A percentile compares a stretch with the other conserved stretches of the same genome.
Conservation (phyloP, 139 green algal genomes). For the Volvox africanus region DNA sequence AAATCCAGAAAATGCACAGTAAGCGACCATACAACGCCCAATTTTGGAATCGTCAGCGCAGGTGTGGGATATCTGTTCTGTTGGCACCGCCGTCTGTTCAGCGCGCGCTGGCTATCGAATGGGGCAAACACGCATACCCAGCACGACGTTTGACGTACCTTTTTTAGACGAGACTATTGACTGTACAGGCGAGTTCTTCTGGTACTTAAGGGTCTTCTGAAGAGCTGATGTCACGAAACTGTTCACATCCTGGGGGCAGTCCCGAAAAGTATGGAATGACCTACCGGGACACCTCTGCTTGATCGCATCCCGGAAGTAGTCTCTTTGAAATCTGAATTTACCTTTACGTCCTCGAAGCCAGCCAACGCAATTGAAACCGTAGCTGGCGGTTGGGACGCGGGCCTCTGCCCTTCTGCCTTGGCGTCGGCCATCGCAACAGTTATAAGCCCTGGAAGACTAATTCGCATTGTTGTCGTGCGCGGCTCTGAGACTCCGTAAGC, state of each 20-base stretch:
- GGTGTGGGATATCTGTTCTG: no score
- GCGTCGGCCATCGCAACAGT: not conserved
- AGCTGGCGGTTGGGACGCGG: no score
- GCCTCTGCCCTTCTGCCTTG: not conserved
- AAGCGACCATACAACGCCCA: no score
- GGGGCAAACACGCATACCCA: no score
- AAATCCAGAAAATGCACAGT: no score
- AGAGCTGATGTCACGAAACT: not conserved
- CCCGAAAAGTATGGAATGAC: no score
- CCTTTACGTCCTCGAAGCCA: constrained; percentile 23
- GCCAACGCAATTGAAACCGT: not conserved
- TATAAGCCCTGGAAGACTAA: not conserved
- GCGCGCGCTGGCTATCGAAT: no score
- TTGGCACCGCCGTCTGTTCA: no score
- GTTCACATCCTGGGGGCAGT: not conserved
- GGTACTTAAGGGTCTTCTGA: constrained; percentile 14
- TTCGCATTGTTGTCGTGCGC: not conserved
- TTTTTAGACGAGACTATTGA: not conserved
- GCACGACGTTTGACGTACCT: not conserved
- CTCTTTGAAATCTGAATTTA: not conserved
- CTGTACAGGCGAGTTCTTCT: constrained; percentile 15
- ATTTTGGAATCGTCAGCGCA: no score
- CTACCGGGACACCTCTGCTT: no score
- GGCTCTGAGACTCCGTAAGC: not conserved
- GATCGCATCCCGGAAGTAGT: no score